Evolutionary conservation across 2,329 filamentous ascomycete species (phyloP), one percentile per base, ranked within the genome.

Genomic region (Fusarium oxysporum): DNA sequence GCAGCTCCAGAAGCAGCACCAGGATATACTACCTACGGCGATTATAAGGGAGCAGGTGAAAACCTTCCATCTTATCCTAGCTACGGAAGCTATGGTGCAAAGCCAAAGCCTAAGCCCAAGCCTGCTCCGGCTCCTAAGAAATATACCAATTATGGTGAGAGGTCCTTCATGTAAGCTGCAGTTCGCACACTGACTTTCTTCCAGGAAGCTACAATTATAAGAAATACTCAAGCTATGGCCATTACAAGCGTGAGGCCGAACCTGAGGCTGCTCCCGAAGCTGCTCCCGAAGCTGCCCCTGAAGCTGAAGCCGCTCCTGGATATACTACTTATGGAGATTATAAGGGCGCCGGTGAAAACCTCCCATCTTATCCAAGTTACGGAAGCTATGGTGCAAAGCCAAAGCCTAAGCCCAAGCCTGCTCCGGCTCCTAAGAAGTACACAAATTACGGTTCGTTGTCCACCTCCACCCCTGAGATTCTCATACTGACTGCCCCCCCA

Each of bases 131-230:
- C 64, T 38, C 65, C 66, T 6, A 62, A 69, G 47, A 51, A 66
- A 1, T 71, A 71, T 13, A 41, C 48, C 25, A 25, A 43, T 19
- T 72, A 72, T 23, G 69, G 68, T 68, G 35, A 28, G 44, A 14
- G 21, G n/a, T 2, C 7, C 12, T 8, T 35, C 7, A 8, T 40
- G 16, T 3, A 13, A 37, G 19, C 21, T 21, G 5, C 23, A 13
- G 37, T 28, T 16, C 19, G 16, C 12, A 13, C 11, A 10, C 19
- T 44, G 1, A 56, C 32, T 28, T 17, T 14, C 6, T 5, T 2
- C 0, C 11, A 65, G 68, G 68, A 16, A 60, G 40, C 54, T 72
- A 72, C 19, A 38, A 60, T 40, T 72, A 72, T 7, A 70, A 72
- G 37, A 70, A 72, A 19, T 72, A 72, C 43, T 51, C 48, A 3